Conservation (phyloP, 2,329 filamentous ascomycete species). For the Volutella citrinella region DNA sequence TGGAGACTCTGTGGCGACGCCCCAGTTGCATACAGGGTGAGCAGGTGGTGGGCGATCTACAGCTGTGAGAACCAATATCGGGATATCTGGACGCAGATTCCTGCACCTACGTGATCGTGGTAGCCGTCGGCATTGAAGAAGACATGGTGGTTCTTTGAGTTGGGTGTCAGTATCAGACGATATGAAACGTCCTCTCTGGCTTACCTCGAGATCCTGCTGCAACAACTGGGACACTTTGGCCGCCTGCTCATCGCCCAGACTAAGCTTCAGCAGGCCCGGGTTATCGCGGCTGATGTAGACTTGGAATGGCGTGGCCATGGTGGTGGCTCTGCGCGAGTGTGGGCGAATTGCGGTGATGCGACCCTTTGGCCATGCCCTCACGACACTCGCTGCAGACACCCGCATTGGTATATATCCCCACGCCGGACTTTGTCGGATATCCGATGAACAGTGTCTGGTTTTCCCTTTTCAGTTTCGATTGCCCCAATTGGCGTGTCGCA, state of each 20-base stretch:
- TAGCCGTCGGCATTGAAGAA: conserved; percentile 75
- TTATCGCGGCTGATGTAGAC: conserved; percentile 47
- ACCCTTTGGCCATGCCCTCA: no score
- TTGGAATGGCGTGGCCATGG: conserved; percentile 46
- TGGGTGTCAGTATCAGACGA: conserved; percentile 6
- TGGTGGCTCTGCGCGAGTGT: conserved; percentile 3
- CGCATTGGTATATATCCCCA: no score
- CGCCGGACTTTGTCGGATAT: no score
- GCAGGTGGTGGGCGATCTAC: conserved; percentile 68
- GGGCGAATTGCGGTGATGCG: not conserved
- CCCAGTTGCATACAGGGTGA: conserved; percentile 74
- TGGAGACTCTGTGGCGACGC: conserved; percentile 60
- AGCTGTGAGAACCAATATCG: not conserved
- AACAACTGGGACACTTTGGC: conserved; percentile 63
- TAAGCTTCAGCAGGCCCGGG: conserved; percentile 46
- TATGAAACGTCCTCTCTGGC: no score
- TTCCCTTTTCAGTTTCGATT: no score
- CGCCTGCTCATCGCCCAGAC: conserved; percentile 57
- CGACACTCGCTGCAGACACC: no score
- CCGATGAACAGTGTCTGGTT: no score
- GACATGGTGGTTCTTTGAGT: conserved; percentile 57
- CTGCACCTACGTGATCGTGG: conserved; percentile 68
- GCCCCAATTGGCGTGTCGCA: no score
- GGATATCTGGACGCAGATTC: not conserved
- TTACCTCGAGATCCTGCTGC: conserved; percentile 68